A percentile compares a stretch with the other conserved stretches of the same genome.
phyloP scores from a whole-genome alignment of 164 flowering plant genomes.

The Warburgia ugandensis region DNA sequence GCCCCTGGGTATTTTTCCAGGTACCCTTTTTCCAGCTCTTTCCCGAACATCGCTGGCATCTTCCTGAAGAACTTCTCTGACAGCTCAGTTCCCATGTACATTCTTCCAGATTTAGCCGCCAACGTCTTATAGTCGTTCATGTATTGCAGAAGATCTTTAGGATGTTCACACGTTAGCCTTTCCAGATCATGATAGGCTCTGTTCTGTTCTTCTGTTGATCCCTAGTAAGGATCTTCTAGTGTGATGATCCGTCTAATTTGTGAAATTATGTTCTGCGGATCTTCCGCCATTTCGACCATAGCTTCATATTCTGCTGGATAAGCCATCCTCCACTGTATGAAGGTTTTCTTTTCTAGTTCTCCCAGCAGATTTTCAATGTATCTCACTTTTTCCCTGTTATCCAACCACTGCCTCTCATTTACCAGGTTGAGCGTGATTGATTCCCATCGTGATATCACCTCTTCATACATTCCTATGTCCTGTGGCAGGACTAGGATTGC shows the following conservation, averaged over 20 bases:
- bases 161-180: background rate
- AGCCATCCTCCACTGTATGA: slow-evolving; percentile 7
- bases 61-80: slow-evolving; percentile 9
- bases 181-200: slow-evolving; percentile 8
- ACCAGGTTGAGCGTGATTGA: slow-evolving; percentile 5
- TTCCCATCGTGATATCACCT: no score
- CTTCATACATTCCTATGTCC: no score
- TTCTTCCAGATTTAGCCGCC: slow-evolving; percentile 9
- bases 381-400: background rate
- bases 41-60: slow-evolving; percentile 4
- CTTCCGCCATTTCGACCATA: no score
- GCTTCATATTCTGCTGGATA: no score
- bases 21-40: background rate
- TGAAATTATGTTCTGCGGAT: no score
- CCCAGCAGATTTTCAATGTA: slow-evolving; percentile 4
- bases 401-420: background rate
- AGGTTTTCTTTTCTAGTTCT: slow-evolving; percentile 5
- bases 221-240: slow-evolving; percentile 2
- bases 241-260: no score
- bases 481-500: slow-evolving; percentile 5
- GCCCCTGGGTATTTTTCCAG: background rate
- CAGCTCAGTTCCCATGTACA: background rate
- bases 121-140: slow-evolving; percentile 1
- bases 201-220: slow-evolving; percentile 4
- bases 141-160: background rate